Conservation (phyloP, 208 protist species). For the Leishmania tarentolae region DNA sequence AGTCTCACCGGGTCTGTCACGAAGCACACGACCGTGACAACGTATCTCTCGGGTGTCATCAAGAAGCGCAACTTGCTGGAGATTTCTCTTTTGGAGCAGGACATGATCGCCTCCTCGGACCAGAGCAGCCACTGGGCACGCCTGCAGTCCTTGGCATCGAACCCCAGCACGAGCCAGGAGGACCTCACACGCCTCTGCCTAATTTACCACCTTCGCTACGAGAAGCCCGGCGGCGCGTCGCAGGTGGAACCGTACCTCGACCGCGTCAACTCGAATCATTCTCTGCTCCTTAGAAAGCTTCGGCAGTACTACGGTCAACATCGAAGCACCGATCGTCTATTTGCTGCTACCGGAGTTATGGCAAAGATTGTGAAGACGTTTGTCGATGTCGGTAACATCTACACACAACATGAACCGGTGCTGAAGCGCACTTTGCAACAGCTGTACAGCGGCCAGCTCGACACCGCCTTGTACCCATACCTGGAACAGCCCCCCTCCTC, state of each 20-base stretch:
- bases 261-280: constrained; percentile 37
- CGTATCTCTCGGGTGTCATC: constrained; percentile 81
- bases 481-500: constrained; percentile 36
- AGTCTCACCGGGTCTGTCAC: constrained; percentile 78
- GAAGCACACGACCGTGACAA: constrained; percentile 85
- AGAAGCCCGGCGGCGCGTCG: constrained; percentile 41
- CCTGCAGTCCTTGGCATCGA: constrained; percentile 55
- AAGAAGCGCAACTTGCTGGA: constrained; percentile 86
- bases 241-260: constrained; percentile 46
- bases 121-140: constrained; percentile 71
- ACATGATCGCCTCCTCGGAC: constrained; percentile 79
- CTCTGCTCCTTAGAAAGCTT: constrained; percentile 53
- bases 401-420: constrained; percentile 97
- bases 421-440: constrained; percentile 86
- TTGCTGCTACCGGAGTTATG: constrained; percentile 86
- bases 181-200: constrained; percentile 81
- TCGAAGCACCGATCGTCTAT: constrained; percentile 82
- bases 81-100: constrained; percentile 96
- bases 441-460: constrained; percentile 64
- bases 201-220: constrained; percentile 85
- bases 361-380: constrained; percentile 81
- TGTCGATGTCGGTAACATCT: constrained; percentile 95
- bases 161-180: constrained; percentile 28
- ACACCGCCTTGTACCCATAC: constrained; percentile 60
- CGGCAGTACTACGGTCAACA: constrained; percentile 66